Percentiles rank a stretch among this genome's conserved stretches.
Conservation (phyloP, 1,139 yeast genomes). For the Magnusiomyces fungicola region DNA sequence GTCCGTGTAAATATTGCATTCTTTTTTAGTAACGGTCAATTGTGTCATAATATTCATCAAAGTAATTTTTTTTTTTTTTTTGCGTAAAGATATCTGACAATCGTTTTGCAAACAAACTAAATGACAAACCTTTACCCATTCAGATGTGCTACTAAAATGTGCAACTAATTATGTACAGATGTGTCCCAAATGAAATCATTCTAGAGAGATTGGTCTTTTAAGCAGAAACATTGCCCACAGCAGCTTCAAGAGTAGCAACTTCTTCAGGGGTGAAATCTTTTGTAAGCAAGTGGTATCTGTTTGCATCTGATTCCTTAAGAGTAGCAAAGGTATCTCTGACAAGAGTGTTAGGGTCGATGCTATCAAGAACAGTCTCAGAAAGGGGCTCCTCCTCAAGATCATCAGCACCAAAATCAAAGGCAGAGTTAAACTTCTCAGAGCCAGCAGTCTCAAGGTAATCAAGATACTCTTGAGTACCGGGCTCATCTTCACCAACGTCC, state of each 20-base stretch:
- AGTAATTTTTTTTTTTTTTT: no score
- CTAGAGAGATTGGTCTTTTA: no score
- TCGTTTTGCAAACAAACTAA: no score
- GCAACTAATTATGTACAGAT: no score
- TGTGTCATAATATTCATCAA: no score
- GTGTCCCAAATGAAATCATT: no score
- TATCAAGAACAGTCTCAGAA: conserved; percentile 69
- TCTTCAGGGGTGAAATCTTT: conserved; percentile 29
- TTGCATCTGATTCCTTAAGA: conserved; percentile 28
- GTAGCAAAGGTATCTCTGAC: conserved; percentile 40
- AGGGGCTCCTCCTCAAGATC: conserved; percentile 76
- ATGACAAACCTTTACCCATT: no score
- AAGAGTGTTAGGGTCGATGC: conserved; percentile 52
- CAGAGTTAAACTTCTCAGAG: neutral
- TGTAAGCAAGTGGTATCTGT: conserved; percentile 28
- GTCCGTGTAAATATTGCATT: no score
- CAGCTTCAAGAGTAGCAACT: conserved; percentile 26
- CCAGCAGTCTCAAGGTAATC: conserved; percentile 23
- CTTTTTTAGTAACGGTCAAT: no score
- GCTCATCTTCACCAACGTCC: conserved; percentile 9
- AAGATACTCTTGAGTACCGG: conserved; percentile 27
- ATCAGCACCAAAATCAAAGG: conserved; percentile 27
- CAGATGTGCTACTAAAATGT: no score
- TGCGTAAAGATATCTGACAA: no score
- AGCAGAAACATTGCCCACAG: no score